Percentiles rank a stretch among this genome's conserved stretches.
phyloP scores from a whole-genome alignment of 2,329 filamentous ascomycete species.

The Delphinella strobiligena region DNA sequence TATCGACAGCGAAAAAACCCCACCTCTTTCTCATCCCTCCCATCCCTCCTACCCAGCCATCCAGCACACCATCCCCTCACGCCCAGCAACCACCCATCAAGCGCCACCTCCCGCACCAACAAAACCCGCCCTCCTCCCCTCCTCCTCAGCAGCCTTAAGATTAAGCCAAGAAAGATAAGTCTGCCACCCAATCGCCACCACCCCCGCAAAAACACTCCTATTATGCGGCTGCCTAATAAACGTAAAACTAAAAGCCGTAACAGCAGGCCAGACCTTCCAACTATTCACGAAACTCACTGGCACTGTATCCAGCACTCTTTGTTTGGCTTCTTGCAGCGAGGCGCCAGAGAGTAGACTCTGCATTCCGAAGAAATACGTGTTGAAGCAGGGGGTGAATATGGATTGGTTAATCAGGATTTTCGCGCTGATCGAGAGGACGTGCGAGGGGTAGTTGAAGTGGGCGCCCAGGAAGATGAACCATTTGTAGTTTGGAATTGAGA shows the following conservation, averaged over 20 bases:
- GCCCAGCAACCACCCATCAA: too few species aligned
- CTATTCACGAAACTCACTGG: conserved; percentile 67
- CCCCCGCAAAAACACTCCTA: conserved; percentile 62
- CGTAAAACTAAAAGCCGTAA: conserved; percentile 79
- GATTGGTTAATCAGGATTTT: conserved; percentile 75
- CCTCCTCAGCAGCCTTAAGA: conserved; percentile 52
- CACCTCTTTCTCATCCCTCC: too few species aligned
- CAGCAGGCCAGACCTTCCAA: conserved; percentile 77
- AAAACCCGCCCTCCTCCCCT: conserved; percentile 17
- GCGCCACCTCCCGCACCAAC: not conserved
- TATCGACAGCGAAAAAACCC: too few species aligned
- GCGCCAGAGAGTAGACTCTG: conserved; percentile 45
- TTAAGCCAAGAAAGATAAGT: conserved; percentile 79
- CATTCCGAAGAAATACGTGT: conserved; percentile 41
- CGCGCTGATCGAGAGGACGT: conserved; percentile 54
- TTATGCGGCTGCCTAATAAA: conserved; percentile 71
- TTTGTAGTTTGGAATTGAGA: conserved; percentile 65
- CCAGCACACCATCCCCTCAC: too few species aligned
- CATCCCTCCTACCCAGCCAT: too few species aligned
- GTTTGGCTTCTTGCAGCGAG: conserved; percentile 48
- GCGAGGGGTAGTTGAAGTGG: conserved; percentile 74
- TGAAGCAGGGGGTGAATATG: conserved; percentile 59
- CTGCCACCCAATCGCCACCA: conserved; percentile 82
- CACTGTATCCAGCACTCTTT: conserved; percentile 63
- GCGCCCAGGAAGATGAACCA: conserved; percentile 75